Evolutionary conservation across 2,329 filamentous ascomycete genomes (phyloP), one percentile per base, ranked within the genome.

Genomic region (Monosporascus sp.): DNA sequence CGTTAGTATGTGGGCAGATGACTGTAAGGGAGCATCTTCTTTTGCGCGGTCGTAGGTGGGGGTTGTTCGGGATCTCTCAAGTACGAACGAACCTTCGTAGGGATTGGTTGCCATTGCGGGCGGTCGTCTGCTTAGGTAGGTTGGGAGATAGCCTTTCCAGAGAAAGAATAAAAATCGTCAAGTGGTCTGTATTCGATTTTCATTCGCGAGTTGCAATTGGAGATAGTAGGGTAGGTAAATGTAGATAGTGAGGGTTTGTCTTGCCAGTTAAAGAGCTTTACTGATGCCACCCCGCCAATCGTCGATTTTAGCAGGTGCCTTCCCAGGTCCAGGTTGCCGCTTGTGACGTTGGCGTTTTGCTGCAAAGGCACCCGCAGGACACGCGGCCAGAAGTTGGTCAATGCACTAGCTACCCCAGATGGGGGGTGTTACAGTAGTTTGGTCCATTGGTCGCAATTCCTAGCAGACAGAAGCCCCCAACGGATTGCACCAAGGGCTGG

Each of bases 101-200:
- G 63, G 65, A 57, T 68, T 69, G 52, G 55, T 61, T 26, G 65
- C 61, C 66, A 69, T 69, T 53, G 8, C 58, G 58, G 58, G 58
- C 56, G 48, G 56, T 26, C 31, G 31, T 35, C 31, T 14, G 31
- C 31, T 14, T 14, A 35, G 31, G 1, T 5, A 35, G 31, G 5
- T 35, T 5, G 31, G 11, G 14, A 14, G 31, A 35, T 35, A 14
- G 4, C 31, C 9, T 35, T 35, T 35, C 4, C 11, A 35, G 31
- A 35, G 31, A 14, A 14, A 35, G 31, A 5, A 35, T 14, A 35
- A 14, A 35, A 14, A 7, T 35, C 4, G 31, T 5, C 31, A 35
- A 11, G 31, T 14, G 31, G 31, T 35, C 4, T 14, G 9, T 35
- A 35, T 35, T 35, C 31, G 31, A 35, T 14, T 5, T 35, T 35